Base-by-base conservation (phyloP, 1,284 basidiomycete genomes). In the Trametes sp. region DNA sequence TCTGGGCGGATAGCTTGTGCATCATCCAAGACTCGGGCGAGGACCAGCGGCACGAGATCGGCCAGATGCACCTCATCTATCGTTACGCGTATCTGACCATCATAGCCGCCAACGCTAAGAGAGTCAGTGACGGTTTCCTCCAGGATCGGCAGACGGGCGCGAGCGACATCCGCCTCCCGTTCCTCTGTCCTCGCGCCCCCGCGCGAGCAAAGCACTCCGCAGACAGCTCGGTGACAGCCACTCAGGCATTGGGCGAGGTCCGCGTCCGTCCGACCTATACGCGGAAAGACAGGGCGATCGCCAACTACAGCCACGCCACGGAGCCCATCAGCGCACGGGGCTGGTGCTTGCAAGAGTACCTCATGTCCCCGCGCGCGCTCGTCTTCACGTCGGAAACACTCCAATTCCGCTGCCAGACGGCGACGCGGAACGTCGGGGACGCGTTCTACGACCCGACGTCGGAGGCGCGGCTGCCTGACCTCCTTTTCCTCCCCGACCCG, bases 291-390 rank as follows among this genome's bases (percentile, higher is more conserved):
- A n/a, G 45, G 24, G 45, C 23, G 10, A 11, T 26, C 5, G 13
- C 23, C 13, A 16, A 10, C 9, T 26, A 33, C 29, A 49, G 28
- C 26, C 48, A 31, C 6, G 26, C 48, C 1, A 11, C 9, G n/a
- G 48, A 62, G 52, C 55, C 63, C 8, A 53, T 67, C 35, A 55
- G 46, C 49, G 28, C 55, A 24, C 63, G 63, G 13, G 66, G 57
- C 3, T 67, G 66, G 66, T 67, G 66, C 50, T 46, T 67, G 23
- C 49, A 62, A 24, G 63, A 67, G 52, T 51, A 51, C 33, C 48
- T 64, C 10, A 55, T 67, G 33, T 64, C 66, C 4, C 45, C 63
- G 6, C 57, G 66, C 21, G 48, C 61, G 29, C 59, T 67, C 29
- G 45, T 65, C 16, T 67, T 61, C 28, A 51, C 66, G 5, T 62